Percentiles rank a stretch among this genome's conserved stretches.
These are phyloP conservation scores for Cladorrhinum sp. DNA, from an alignment of 2,329 filamentous ascomycete species.

Conservation along the genomic window DNA sequence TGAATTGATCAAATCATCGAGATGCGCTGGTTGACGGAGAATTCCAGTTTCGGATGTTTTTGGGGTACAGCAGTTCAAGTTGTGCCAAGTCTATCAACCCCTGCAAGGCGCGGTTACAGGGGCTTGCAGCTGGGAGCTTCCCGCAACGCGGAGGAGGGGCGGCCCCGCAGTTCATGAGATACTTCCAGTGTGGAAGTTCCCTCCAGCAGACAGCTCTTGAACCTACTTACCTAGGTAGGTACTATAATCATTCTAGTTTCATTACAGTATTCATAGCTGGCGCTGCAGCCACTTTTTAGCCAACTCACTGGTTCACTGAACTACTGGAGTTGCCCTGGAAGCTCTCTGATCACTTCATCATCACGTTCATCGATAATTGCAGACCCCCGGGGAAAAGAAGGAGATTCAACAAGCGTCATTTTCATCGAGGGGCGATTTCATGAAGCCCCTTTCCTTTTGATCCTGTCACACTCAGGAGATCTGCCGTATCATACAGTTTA, in stretches of 20 bases:
- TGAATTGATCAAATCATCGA: background rate
- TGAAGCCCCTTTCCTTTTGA: background rate
- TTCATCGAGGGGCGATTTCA: background rate
- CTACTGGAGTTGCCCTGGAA: background rate
- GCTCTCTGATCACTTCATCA: background rate
- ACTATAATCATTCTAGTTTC: too few relatives aligned
- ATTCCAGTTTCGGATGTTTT: background rate
- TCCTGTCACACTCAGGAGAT: background rate
- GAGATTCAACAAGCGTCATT: background rate
- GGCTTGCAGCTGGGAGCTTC: background rate
- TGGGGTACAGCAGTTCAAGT: background rate
- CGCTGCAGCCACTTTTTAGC: too few relatives aligned
- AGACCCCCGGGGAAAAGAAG: background rate
- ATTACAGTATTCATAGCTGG: too few relatives aligned
- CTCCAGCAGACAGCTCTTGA: too few relatives aligned
- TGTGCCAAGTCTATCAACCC: background rate
- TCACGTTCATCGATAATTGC: background rate
- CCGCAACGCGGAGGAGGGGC: background rate
- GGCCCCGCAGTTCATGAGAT: background rate
- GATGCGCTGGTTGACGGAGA: background rate
- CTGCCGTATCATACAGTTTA: constrained; percentile 2
- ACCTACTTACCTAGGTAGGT: background rate
- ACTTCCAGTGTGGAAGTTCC: background rate
- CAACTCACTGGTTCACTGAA: background rate
- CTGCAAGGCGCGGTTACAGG: background rate